Evolutionary conservation across 768 basidiomycete genomes (phyloP).

Genomic region (Lanmaoa rubissima): DNA sequence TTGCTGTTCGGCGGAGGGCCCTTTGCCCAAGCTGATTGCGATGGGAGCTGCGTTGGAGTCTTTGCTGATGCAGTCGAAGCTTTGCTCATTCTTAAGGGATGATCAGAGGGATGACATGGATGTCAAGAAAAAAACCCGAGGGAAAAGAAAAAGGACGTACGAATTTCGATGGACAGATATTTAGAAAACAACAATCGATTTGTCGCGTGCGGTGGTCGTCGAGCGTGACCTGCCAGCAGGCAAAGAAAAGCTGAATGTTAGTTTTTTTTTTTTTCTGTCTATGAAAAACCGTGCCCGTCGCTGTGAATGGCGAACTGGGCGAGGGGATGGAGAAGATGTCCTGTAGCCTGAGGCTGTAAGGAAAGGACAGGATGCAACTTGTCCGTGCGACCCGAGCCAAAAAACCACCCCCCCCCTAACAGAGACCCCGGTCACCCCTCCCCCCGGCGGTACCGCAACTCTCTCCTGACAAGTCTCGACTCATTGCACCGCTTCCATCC

Average conservation of each 20-base stretch:
- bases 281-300: slow-evolving; percentile 37
- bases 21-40: slow-evolving; percentile 88
- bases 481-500: neutral
- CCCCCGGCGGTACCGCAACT: slow-evolving; percentile 15
- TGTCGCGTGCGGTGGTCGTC: slow-evolving; percentile 77
- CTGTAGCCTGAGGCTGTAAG: slow-evolving; percentile 39
- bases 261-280: slow-evolving; percentile 38
- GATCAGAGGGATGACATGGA: slow-evolving; percentile 2
- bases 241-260: slow-evolving; percentile 56
- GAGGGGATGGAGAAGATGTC: slow-evolving; percentile 23
- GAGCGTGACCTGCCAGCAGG: slow-evolving; percentile 92
- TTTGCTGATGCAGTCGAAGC: slow-evolving; percentile 72
- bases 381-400: slow-evolving; percentile 33
- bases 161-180: slow-evolving; percentile 44
- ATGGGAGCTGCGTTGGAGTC: slow-evolving; percentile 69
- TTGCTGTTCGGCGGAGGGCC: slow-evolving; percentile 69
- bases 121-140: neutral
- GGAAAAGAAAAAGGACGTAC: slow-evolving; percentile 33
- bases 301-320: slow-evolving; percentile 36
- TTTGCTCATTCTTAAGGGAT: slow-evolving; percentile 83
- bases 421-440: slow-evolving; percentile 28
- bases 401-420: slow-evolving; percentile 28
- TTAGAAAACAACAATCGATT: slow-evolving; percentile 49
- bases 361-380: slow-evolving; percentile 36
- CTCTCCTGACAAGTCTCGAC: neutral